A percentile compares a stretch with the other conserved stretches of the same genome.
Evolutionary conservation across 441 rosid species (phyloP).

Genomic region (Eruca vesicaria): DNA sequence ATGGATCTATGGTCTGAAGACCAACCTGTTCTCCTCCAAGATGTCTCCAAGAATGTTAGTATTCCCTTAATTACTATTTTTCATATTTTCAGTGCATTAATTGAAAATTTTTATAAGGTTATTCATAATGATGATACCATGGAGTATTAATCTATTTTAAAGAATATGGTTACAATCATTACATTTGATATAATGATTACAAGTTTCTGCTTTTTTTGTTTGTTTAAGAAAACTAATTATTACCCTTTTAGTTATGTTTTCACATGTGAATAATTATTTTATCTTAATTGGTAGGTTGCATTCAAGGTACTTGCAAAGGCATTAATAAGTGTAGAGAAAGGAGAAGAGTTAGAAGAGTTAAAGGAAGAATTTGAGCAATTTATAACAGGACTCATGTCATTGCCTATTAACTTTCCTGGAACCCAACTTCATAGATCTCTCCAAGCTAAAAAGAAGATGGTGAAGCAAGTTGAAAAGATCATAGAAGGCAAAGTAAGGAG

Average conservation of each 20-base stretch:
- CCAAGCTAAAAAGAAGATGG: slow-evolving; percentile 96
- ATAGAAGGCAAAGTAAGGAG: slow-evolving; percentile 40
- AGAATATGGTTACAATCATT: slow-evolving; percentile 35
- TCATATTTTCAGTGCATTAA: background rate
- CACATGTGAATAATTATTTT: background rate
- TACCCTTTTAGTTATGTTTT: slow-evolving; percentile 7
- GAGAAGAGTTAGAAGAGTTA: slow-evolving; percentile 64
- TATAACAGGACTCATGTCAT: slow-evolving; percentile 88
- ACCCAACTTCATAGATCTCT: slow-evolving; percentile 81
- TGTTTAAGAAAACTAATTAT: slow-evolving; percentile 10
- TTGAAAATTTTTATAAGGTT: background rate
- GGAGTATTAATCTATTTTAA: background rate
- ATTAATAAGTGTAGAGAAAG: slow-evolving; percentile 85
- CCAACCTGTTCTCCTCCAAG: slow-evolving; percentile 69
- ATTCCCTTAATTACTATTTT: background rate
- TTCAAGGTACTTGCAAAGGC: slow-evolving; percentile 89
- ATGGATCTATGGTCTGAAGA: slow-evolving; percentile 76
- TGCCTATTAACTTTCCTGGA: slow-evolving; percentile 87
- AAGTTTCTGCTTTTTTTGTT: slow-evolving; percentile 13
- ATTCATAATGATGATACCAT: slow-evolving; percentile 8
- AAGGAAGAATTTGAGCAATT: slow-evolving; percentile 79
- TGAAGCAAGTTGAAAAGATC: slow-evolving; percentile 55
- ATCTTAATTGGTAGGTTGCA: slow-evolving; percentile 59
- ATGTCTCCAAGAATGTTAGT: slow-evolving; percentile 81
- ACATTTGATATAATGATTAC: slow-evolving; percentile 27